These are phyloP conservation scores for Corrigiola litoralis DNA, from an alignment of 179 eudicot genomes.

Conservation along the genomic window DNA sequence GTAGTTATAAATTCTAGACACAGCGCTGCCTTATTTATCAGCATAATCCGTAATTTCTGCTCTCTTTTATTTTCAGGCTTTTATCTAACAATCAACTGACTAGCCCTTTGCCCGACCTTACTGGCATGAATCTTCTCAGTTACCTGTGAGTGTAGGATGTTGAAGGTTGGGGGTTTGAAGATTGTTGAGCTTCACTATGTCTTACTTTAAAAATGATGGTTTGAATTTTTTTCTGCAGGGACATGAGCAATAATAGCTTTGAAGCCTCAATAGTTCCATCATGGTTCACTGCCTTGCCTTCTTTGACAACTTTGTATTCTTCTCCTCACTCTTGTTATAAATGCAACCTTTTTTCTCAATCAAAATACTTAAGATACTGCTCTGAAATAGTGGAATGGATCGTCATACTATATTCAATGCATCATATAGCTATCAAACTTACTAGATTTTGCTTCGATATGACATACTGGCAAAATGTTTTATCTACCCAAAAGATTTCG, in stretches of 20 bases:
- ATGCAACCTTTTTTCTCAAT: no score
- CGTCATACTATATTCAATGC: background rate
- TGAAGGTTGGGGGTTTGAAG: no score
- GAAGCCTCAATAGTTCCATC: constrained; percentile 30
- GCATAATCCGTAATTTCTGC: background rate
- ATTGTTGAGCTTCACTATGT: no score
- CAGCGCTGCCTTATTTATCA: background rate
- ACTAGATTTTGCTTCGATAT: background rate
- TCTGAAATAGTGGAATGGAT: no score
- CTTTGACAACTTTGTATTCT: constrained; percentile 52
- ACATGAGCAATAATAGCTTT: constrained; percentile 58
- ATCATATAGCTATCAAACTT: background rate
- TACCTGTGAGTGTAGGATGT: constrained; percentile 55
- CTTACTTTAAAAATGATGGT: no score
- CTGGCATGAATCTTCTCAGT: constrained; percentile 47
- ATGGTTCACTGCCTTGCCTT: constrained; percentile 33
- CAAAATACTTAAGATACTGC: no score
- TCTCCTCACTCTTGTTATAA: no score
- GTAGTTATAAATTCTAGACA: background rate
- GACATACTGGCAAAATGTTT: no score
- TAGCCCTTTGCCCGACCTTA: constrained; percentile 65
- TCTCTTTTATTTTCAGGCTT: constrained; percentile 35
- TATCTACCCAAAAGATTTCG: background rate
- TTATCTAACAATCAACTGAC: constrained; percentile 62
- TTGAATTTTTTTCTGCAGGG: constrained; percentile 36